Evolutionary conservation across 305 asterid genomes (phyloP).

Genomic region (Fraxinus nigra): DNA sequence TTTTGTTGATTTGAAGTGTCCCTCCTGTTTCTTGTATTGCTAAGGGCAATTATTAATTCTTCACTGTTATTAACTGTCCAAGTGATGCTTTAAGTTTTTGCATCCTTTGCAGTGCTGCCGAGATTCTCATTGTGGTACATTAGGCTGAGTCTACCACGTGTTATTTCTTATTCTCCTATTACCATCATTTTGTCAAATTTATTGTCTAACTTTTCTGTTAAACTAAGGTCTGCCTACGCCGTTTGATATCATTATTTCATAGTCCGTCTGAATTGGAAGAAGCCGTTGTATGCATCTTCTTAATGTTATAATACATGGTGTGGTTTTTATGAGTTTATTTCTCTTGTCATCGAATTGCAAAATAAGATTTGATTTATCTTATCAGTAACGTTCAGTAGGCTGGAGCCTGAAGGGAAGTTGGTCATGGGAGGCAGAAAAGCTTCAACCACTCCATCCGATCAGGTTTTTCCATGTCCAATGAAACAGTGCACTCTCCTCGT

Average conservation of each 20-base stretch:
- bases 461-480: constrained; percentile 51
- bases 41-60: background rate
- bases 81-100: background rate
- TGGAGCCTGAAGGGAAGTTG: constrained; percentile 91
- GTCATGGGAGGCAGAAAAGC: constrained; percentile 92
- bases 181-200: constrained; percentile 9
- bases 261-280: background rate
- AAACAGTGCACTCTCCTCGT: constrained; percentile 1
- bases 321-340: constrained; percentile 10
- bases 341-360: constrained; percentile 26
- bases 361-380: constrained; percentile 28
- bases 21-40: background rate
- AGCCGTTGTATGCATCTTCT: background rate
- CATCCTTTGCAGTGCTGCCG: background rate
- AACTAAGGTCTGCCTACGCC: constrained; percentile 1
- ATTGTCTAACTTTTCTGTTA: constrained; percentile 12
- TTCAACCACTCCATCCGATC: constrained; percentile 44
- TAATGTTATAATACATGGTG: background rate
- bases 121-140: background rate
- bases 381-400: constrained; percentile 89
- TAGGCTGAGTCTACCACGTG: background rate
- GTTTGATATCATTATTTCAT: background rate
- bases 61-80: background rate
- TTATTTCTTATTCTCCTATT: constrained; percentile 10
- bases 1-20: constrained; percentile 9